Conservation (phyloP, 2,329 filamentous ascomycete species). For the Fusarium sp. region DNA sequence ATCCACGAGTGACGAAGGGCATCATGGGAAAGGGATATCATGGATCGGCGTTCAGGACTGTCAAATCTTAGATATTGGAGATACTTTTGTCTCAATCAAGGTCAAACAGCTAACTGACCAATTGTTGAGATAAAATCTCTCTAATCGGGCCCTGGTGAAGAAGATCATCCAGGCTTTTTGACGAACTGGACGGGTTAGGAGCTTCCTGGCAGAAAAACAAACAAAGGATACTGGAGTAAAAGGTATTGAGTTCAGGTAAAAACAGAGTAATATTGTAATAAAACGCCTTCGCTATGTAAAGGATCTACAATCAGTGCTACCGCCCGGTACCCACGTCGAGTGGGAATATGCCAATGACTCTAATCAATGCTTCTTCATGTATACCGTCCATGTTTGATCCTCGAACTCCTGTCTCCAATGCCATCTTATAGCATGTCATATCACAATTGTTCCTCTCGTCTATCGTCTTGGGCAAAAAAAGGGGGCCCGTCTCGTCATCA, state of each 20-base stretch:
- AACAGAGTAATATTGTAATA: slow-evolving; percentile 16
- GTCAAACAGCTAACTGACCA: neutral
- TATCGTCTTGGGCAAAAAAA: slow-evolving; percentile 20
- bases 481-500: slow-evolving; percentile 19
- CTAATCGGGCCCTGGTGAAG: neutral
- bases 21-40: slow-evolving; percentile 11
- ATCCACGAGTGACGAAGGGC: slow-evolving; percentile 33
- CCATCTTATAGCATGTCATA: neutral
- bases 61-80: slow-evolving; percentile 18
- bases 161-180: neutral
- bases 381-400: neutral
- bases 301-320: slow-evolving; percentile 9
- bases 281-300: slow-evolving; percentile 31
- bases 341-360: slow-evolving; percentile 12
- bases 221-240: neutral
- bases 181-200: neutral
- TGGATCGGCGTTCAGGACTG: slow-evolving; percentile 35
- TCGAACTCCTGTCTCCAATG: slow-evolving; percentile 15
- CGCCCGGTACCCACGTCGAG: slow-evolving; percentile 9
- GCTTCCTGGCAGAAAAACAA: neutral
- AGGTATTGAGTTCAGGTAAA: neutral
- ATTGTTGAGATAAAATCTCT: neutral
- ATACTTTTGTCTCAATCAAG: neutral
- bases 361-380: neutral
- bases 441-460: neutral